These are phyloP conservation scores for Pythium myriotylum DNA, from an alignment of 352 stramenopile genomes.

Conservation along the genomic window DNA sequence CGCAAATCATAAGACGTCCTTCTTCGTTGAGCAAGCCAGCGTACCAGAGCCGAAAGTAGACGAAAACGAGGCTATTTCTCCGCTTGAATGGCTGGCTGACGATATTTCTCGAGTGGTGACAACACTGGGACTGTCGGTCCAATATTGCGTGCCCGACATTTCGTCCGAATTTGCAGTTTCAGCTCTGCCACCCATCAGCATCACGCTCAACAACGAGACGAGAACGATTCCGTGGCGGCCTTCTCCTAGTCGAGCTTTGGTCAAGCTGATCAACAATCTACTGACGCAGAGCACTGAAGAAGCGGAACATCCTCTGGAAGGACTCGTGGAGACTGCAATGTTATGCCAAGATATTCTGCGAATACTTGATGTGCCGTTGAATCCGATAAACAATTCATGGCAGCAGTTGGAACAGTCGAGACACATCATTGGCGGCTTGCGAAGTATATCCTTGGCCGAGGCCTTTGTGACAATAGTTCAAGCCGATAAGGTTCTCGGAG, in stretches of 20 bases:
- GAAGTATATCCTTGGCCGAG: constrained; percentile 7
- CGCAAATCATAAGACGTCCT: not conserved
- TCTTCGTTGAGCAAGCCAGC: constrained; percentile 7
- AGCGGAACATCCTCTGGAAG: not conserved
- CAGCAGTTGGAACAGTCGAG: not conserved
- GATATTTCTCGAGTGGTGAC: not conserved
- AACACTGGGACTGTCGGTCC: not conserved
- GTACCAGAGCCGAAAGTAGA: not conserved
- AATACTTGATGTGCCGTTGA: not conserved
- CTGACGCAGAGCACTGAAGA: not conserved
- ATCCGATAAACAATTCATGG: not conserved
- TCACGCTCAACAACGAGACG: not conserved
- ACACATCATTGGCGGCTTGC: not conserved
- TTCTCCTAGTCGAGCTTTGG: not conserved
- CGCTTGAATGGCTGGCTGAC: not conserved
- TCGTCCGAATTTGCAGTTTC: not conserved
- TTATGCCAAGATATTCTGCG: constrained; percentile 9
- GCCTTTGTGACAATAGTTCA: constrained; percentile 4
- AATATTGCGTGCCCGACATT: not conserved
- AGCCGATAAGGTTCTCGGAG: not conserved
- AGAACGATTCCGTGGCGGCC: not conserved
- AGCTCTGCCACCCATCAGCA: not conserved
- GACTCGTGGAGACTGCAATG: not conserved
- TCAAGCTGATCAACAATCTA: constrained; percentile 7
- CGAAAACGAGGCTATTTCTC: not conserved